Conservation (phyloP, 352 stramenopile species). For the Globisporangium radiosum region DNA sequence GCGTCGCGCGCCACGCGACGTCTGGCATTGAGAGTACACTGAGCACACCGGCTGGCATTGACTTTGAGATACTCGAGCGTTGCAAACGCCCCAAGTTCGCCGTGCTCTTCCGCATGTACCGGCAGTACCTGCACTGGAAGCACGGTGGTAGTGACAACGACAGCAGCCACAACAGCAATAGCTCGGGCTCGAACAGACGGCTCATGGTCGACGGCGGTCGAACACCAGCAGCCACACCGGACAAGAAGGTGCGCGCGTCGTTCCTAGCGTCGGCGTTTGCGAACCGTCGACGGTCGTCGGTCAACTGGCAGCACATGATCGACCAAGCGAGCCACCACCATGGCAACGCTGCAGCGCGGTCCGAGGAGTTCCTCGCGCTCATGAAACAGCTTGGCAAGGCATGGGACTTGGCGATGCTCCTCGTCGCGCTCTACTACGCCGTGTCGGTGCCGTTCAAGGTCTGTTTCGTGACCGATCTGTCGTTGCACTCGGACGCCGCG, state of each 20-base stretch:
- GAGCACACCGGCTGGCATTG: slow-evolving; percentile 21
- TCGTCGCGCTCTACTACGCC: slow-evolving; percentile 38
- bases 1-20: slow-evolving; percentile 1
- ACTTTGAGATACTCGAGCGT: slow-evolving; percentile 55
- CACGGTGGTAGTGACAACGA: not conserved
- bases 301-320: slow-evolving; percentile 9
- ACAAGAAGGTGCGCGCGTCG: not conserved
- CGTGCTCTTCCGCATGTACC: slow-evolving; percentile 33
- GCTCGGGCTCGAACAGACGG: not conserved
- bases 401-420: slow-evolving; percentile 47
- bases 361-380: slow-evolving; percentile 30
- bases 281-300: slow-evolving; percentile 8
- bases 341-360: slow-evolving; percentile 9
- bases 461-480: slow-evolving; percentile 43
- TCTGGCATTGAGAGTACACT: slow-evolving; percentile 23
- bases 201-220: not conserved
- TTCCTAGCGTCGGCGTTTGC: slow-evolving; percentile 6
- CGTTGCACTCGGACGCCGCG: slow-evolving; percentile 5
- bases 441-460: slow-evolving; percentile 48
- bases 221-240: not conserved
- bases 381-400: slow-evolving; percentile 27
- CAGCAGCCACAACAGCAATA: not conserved
- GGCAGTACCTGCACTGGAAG: slow-evolving; percentile 30
- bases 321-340: not conserved
- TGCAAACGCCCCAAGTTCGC: slow-evolving; percentile 43